A percentile compares a stretch with the other conserved stretches of the same genome.
Evolutionary conservation across 2,329 filamentous ascomycete genomes (phyloP).

Genomic region (Ophiostoma quercus): DNA sequence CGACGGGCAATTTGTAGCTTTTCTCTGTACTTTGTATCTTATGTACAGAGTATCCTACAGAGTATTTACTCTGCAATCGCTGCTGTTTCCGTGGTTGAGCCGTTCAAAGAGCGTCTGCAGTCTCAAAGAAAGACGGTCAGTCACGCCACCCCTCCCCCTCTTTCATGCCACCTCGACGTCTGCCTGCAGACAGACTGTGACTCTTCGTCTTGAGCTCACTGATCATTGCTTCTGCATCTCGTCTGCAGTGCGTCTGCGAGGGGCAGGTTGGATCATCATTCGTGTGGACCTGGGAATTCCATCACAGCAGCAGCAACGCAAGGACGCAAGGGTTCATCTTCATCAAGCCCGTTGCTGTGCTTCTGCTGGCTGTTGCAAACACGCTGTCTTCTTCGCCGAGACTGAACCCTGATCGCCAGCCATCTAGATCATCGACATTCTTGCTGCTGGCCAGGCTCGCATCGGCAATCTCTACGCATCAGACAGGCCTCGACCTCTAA

Average conservation of each 20-base stretch:
- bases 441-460: neutral
- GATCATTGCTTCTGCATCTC: neutral
- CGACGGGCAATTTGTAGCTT: conserved; percentile 17
- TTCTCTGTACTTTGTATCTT: too few relatives aligned
- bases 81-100: neutral
- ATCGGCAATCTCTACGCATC: neutral
- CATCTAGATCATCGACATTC: neutral
- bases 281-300: conserved; percentile 15
- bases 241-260: neutral
- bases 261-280: neutral
- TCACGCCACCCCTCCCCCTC: conserved; percentile 11
- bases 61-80: neutral
- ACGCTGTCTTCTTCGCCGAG: neutral
- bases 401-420: neutral
- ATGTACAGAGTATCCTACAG: neutral
- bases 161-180: neutral
- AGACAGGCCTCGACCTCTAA: too few relatives aligned
- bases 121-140: conserved; percentile 12
- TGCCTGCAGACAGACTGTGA: neutral
- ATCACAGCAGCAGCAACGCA: neutral
- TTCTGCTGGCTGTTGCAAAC: neutral
- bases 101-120: neutral
- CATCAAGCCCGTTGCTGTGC: neutral
- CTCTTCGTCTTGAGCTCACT: neutral
- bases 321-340: conserved; percentile 1